Evolutionary conservation across 768 basidiomycete genomes (phyloP), one percentile per base, ranked within the genome.

Genomic region (Naganishia kalamii): DNA sequence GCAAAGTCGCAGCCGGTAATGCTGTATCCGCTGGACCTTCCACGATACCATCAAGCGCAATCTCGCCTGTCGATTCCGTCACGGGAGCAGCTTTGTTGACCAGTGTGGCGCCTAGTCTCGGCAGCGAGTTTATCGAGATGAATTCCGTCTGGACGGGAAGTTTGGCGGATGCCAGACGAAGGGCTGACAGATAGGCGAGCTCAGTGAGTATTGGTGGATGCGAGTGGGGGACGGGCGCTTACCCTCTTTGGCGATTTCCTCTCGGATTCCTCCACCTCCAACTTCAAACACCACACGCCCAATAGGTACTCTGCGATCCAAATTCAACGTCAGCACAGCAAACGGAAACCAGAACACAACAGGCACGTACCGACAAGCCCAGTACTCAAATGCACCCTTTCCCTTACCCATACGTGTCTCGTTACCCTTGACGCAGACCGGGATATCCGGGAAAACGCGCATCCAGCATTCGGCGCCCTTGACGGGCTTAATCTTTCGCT

Each of bases 341-440:
- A 21, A 46, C 25, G n/a, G 13, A 43, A 29, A n/a, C 59, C 29
- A 29, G 19, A 12, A 13, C 13, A n/a, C 23, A 13, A n/a, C 21
- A 3, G 11, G 32, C 0, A 74, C 85, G 62, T 71, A 91, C 90
- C 90, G 85, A 65, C 88, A 90, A 29, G 93, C 90, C 96, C 96
- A 99, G 76, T 83, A 97, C 75, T 98, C 96, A 72, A 98, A 98
- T 0, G 88, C 85, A 49, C 96, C 96, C 78, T 99, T 99, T 65
- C 96, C 96, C 80, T 98, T 98, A 57, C 96, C 96, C 96, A 98
- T 97, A 83, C 96, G 88, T 5, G 92, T 93, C 79, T 98, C 93
- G 71, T 96, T 98, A 61, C 96, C 94, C 85, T 99, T 98, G 62
- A 97, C 87, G 81, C 93, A 96, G 66, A 99, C 92, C 2, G 93